phyloP scores from a whole-genome alignment of 2,329 filamentous ascomycete species.

The Fusarium mexicanum region DNA sequence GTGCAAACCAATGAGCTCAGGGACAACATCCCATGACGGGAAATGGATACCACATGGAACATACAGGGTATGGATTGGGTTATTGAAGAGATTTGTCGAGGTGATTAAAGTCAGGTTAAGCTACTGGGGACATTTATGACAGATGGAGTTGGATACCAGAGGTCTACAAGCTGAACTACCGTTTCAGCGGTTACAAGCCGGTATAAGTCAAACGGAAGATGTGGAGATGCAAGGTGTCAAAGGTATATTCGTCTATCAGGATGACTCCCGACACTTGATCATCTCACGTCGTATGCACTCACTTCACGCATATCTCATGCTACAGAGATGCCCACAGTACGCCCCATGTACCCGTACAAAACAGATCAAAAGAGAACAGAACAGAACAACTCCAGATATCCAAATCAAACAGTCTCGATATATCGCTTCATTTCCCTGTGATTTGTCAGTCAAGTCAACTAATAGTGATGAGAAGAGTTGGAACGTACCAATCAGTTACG shows the following conservation, averaged over 20 bases:
- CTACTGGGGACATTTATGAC: neutral
- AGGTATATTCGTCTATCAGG: slow-evolving; percentile 35
- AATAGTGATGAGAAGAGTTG: neutral
- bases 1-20: neutral
- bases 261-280: slow-evolving; percentile 9
- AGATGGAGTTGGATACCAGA: neutral
- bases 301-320: slow-evolving; percentile 10
- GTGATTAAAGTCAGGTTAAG: neutral
- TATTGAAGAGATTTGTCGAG: neutral
- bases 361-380: neutral
- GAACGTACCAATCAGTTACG: slow-evolving; percentile 90
- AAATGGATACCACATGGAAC: neutral
- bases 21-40: neutral
- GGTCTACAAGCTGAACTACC: neutral
- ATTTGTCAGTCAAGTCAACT: slow-evolving; percentile 23
- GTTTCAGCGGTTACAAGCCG: neutral
- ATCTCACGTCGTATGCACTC: slow-evolving; percentile 6
- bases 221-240: neutral
- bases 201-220: neutral
- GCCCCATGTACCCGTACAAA: slow-evolving; percentile 19
- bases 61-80: neutral
- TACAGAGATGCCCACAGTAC: slow-evolving; percentile 26
- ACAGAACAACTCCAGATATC: slow-evolving; percentile 25
- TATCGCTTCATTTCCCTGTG: slow-evolving; percentile 79
- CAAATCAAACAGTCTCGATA: slow-evolving; percentile 72